Base-by-base conservation (phyloP, 2,329 filamentous ascomycete genomes). In the Fusarium tuaranense region DNA sequence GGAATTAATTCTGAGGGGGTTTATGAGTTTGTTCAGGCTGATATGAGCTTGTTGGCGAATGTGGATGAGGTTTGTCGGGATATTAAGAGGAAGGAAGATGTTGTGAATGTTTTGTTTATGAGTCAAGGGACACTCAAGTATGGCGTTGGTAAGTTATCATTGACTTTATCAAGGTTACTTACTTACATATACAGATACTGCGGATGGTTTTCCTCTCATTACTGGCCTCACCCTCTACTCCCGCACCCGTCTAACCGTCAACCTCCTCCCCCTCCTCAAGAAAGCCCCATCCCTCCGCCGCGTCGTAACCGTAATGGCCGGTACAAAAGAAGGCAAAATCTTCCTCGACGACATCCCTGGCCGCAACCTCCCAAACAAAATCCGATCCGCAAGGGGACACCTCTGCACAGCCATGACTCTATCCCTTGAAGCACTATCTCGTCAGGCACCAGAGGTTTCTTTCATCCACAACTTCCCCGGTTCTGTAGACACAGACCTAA, bases 211-310 rank as follows among this genome's bases (percentile, higher is more conserved):
- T 2, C 85, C 89, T 62, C 83, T 85, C 32, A 84, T 86, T 36
- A 84, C 86, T 27, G 84, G 87, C 9, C 83, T 92, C 18, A 83
- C 84, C 22, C 89, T 88, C 80, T 92, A 92, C 80, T 84, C 87
- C 6, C 90, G 90, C 22, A 85, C 88, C 71, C 88, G 89, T 44
- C 88, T 92, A 76, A 84, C 88, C 14, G 67, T 84, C 53, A 90
- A 91, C 64, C 85, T 93, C 1, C 86, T 92, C 10, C 90, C 91
- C 0, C 83, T 87, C 0, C 83, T 93, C 3, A 82, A 53, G 16
- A 63, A 64, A 0, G 75, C 72, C 0, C 9, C 59, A 2, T 73
- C 67, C 20, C 66, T 78, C 7, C 69, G 75, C 7, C 76, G 78
- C 9, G 75, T 82, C 20, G 67, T 82, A 32, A 78, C 72, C 25